These are phyloP conservation scores for Diaporthe australafricana DNA, from an alignment of 2,329 filamentous ascomycete genomes.

Conservation along the genomic window DNA sequence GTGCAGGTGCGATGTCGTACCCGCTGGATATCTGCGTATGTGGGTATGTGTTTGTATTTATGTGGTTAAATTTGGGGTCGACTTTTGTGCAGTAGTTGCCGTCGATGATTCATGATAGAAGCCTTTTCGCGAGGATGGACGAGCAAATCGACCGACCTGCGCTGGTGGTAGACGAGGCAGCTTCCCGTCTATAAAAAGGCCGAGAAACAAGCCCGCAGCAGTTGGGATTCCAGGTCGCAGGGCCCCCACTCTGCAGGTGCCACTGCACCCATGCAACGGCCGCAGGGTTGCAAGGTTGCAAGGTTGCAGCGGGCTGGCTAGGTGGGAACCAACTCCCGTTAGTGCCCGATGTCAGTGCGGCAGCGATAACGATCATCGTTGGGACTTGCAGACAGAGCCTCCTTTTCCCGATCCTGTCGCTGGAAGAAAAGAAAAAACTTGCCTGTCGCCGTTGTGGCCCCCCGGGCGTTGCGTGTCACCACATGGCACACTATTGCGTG, in stretches of 20 bases:
- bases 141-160: neutral
- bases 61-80: neutral
- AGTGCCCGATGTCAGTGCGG: constrained; percentile 26
- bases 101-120: constrained; percentile 7
- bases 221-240: neutral
- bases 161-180: neutral
- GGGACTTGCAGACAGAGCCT: neutral
- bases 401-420: neutral
- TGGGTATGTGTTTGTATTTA: neutral
- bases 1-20: neutral
- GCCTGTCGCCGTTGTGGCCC: neutral
- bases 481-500: neutral
- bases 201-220: neutral
- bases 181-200: neutral
- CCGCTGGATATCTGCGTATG: neutral
- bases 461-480: neutral
- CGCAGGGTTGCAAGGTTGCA: neutral
- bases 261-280: constrained; percentile 8
- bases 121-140: neutral
- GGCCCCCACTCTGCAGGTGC: neutral
- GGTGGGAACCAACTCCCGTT: constrained; percentile 19
- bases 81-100: neutral
- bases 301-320: neutral
- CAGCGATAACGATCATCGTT: neutral
- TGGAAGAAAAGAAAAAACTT: neutral